phyloP scores from a whole-genome alignment of 1,284 basidiomycete genomes.

The Ustilago shanxiensis region DNA sequence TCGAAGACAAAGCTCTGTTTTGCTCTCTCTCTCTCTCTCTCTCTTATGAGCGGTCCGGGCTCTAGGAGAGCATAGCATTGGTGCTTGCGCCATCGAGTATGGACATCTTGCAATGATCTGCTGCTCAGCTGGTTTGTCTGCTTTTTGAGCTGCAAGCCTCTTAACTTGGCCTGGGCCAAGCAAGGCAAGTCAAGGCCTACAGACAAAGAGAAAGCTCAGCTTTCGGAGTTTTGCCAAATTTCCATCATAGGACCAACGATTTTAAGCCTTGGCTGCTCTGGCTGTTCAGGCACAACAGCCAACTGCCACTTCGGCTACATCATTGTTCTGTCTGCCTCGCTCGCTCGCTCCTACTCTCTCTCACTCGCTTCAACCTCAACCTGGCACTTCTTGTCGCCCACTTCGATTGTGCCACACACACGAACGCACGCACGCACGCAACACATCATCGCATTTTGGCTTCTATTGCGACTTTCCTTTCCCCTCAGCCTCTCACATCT shows the following conservation, averaged over 20 bases:
- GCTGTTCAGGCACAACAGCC: no score
- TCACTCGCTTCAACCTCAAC: no score
- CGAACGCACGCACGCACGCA: slow-evolving; percentile 1
- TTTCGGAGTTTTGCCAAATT: slow-evolving; percentile 8
- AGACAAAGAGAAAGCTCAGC: slow-evolving; percentile 8
- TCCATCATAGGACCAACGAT: neutral
- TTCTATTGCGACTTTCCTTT: neutral
- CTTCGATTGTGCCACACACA: neutral
- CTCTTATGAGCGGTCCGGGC: neutral
- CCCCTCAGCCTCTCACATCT: no score
- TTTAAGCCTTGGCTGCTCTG: neutral
- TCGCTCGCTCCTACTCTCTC: no score
- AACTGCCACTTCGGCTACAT: neutral
- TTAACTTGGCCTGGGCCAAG: no score
- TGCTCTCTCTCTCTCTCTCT: no score
- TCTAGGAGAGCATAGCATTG: neutral
- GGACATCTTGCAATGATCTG: neutral
- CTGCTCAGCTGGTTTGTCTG: neutral
- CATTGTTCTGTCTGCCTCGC: no score
- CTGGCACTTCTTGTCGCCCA: neutral
- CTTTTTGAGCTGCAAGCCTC: neutral
- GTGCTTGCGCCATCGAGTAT: slow-evolving; percentile 15
- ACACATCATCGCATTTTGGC: neutral
- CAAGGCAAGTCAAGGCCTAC: neutral
- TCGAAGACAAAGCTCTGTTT: neutral